These are phyloP conservation scores for Cardiospermum halicacabum DNA, from an alignment of 345 rosid species.

Conservation along the genomic window DNA sequence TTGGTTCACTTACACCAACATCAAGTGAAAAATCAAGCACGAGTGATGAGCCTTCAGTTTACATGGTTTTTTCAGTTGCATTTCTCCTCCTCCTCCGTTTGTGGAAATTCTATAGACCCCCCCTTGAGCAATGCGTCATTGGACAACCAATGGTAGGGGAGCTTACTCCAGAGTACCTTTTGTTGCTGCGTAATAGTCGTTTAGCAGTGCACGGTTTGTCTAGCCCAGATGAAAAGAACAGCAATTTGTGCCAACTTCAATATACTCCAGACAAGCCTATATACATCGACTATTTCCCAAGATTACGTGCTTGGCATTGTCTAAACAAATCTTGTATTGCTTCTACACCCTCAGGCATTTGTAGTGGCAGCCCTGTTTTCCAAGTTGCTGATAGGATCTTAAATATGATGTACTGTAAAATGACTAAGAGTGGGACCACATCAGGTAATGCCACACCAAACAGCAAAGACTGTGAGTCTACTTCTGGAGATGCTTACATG, in stretches of 20 bases:
- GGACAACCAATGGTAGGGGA: conserved; percentile 40
- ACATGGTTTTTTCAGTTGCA: conserved; percentile 59
- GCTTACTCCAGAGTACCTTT: conserved; percentile 54
- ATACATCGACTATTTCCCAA: conserved; percentile 50
- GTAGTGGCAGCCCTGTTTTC: conserved; percentile 48
- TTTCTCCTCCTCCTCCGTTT: conserved; percentile 70
- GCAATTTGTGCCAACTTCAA: conserved; percentile 17
- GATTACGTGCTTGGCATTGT: conserved; percentile 61
- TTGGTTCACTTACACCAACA: conserved; percentile 52
- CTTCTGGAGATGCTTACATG: conserved; percentile 38
- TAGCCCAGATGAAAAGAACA: conserved; percentile 22
- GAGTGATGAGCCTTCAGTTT: conserved; percentile 39
- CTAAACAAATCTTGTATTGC: conserved; percentile 59
- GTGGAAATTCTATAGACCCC: conserved; percentile 68
- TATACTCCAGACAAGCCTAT: conserved; percentile 30
- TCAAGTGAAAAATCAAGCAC: conserved; percentile 24
- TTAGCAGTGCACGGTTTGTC: conserved; percentile 24
- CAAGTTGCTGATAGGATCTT: conserved; percentile 53
- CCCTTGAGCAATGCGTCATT: conserved; percentile 33
- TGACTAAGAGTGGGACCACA: conserved; percentile 32
- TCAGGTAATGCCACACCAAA: conserved; percentile 32
- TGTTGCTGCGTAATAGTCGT: conserved; percentile 44
- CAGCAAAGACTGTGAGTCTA: conserved; percentile 31
- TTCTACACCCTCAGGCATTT: conserved; percentile 48
- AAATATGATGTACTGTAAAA: conserved; percentile 52